Evolutionary conservation across 495 filamentous ascomycete species (phyloP).

Genomic region (Trichoderma reesei): DNA sequence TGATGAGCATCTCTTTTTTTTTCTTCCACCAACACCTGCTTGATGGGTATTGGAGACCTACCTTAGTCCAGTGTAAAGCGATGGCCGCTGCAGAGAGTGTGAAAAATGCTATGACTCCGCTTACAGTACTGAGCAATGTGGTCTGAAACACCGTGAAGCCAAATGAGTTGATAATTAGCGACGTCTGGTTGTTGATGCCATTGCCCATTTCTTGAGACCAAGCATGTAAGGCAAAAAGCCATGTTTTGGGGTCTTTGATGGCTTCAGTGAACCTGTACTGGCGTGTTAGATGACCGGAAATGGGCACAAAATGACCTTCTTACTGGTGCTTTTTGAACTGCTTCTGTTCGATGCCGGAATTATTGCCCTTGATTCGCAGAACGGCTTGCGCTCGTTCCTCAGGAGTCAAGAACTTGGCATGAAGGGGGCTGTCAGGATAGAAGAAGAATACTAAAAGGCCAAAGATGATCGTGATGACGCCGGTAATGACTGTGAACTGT

Average conservation of each 20-base stretch:
- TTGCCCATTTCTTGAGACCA: constrained; percentile 36
- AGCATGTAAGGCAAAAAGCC: constrained; percentile 33
- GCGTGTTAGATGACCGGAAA: background rate
- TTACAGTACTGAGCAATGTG: constrained; percentile 26
- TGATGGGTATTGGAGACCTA: background rate
- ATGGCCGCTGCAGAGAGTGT: constrained; percentile 21
- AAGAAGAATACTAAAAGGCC: constrained; percentile 32
- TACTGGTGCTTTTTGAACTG: constrained; percentile 49
- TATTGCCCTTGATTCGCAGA: constrained; percentile 49
- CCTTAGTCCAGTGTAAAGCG: constrained; percentile 24
- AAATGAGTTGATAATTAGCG: constrained; percentile 34
- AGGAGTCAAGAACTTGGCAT: constrained; percentile 35
- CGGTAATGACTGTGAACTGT: constrained; percentile 28
- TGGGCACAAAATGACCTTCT: background rate
- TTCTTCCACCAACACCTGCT: too few relatives aligned
- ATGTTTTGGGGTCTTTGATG: constrained; percentile 46
- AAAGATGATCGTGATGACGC: constrained; percentile 29
- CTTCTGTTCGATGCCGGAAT: constrained; percentile 59
- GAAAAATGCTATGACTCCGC: constrained; percentile 27
- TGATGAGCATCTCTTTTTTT: background rate
- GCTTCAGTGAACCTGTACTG: constrained; percentile 36
- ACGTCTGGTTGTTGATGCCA: constrained; percentile 34
- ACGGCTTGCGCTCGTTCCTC: constrained; percentile 43
- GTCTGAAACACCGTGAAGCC: constrained; percentile 33
- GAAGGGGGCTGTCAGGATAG: constrained; percentile 42